These are phyloP conservation scores for Fragaria nilgerrensis DNA, from an alignment of 306 rosid genomes.

Conservation along the genomic window DNA sequence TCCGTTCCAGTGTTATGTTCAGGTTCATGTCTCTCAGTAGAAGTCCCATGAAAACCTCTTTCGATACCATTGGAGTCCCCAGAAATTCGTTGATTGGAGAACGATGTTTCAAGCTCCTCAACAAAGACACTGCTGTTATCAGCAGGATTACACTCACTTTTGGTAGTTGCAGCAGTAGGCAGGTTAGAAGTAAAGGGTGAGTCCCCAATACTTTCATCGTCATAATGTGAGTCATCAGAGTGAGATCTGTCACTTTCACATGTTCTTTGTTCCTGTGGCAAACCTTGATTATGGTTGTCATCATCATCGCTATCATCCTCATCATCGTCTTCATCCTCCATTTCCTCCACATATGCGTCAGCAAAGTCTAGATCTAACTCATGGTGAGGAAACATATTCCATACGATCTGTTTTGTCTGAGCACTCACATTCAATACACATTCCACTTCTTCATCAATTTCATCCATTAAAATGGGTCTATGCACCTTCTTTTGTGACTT, in stretches of 20 bases:
- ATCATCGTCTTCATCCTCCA: conserved; percentile 63
- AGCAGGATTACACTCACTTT: conserved; percentile 16
- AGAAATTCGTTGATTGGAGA: conserved; percentile 14
- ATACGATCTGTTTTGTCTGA: conserved; percentile 58
- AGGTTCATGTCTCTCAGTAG: conserved; percentile 15
- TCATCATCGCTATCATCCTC: conserved; percentile 39
- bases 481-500: conserved; percentile 26
- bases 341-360: conserved; percentile 69
- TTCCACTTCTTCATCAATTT: conserved; percentile 61
- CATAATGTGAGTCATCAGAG: conserved; percentile 25
- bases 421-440: conserved; percentile 70
- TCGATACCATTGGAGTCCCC: neutral
- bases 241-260: conserved; percentile 15
- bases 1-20: conserved; percentile 21
- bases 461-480: conserved; percentile 30
- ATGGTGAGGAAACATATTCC: conserved; percentile 51
- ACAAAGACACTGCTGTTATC: conserved; percentile 4
- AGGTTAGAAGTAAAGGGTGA: conserved; percentile 35
- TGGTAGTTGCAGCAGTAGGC: conserved; percentile 22
- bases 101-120: conserved; percentile 17
- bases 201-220: conserved; percentile 61
- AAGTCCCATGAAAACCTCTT: conserved; percentile 20
- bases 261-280: conserved; percentile 22
- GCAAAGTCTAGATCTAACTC: conserved; percentile 54
- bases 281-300: conserved; percentile 10